Evolutionary conservation across 371 early-diverging fungal genomes (phyloP).

Genomic region (Smittium culicis): DNA sequence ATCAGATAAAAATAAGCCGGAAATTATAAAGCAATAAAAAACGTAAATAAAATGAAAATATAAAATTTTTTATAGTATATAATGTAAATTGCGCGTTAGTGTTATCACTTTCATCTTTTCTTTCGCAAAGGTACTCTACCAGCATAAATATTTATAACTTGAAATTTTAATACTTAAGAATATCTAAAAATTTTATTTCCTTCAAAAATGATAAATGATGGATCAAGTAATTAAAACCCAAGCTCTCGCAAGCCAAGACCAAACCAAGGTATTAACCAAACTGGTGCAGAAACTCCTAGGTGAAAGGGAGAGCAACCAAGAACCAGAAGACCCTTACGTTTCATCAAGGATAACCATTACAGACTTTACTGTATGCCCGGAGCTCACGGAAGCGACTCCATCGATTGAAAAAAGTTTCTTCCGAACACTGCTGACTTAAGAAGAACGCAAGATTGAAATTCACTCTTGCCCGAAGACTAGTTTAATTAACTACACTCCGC

Average conservation of each 20-base stretch:
- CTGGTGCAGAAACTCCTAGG: background rate
- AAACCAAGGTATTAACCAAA: background rate
- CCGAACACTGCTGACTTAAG: background rate
- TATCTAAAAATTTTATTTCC: background rate
- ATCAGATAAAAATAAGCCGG: background rate
- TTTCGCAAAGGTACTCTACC: background rate
- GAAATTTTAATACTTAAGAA: too few relatives aligned
- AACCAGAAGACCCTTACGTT: background rate
- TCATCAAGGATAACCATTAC: background rate
- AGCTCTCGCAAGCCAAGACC: too few relatives aligned
- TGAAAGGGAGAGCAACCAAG: background rate
- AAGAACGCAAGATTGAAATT: background rate
- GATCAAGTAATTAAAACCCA: too few relatives aligned
- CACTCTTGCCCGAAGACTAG: background rate
- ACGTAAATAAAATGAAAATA: background rate
- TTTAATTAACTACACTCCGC: background rate
- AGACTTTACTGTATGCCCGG: background rate
- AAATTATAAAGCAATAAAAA: background rate
- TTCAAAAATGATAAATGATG: background rate
- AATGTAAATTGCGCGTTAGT: background rate
- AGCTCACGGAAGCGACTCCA: background rate
- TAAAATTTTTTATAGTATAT: background rate
- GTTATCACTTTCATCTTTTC: background rate
- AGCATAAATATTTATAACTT: background rate
- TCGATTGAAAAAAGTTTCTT: background rate